phyloP scores from a whole-genome alignment of 495 filamentous ascomycete species.

The Penicillium mononematosum region DNA sequence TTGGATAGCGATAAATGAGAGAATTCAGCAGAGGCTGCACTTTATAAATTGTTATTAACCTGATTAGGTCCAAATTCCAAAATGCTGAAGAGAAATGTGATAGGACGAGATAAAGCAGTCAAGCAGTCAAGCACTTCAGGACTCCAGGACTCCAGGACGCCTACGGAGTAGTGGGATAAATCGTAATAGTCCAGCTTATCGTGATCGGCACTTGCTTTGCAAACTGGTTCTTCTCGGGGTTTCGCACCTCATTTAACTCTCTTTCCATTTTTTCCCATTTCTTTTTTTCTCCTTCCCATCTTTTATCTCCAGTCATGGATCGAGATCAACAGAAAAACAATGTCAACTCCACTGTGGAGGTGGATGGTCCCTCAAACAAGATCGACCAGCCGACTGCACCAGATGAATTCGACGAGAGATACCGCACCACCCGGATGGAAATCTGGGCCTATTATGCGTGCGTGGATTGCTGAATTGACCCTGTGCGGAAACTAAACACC shows the following conservation, averaged over 20 bases:
- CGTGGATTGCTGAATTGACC: constrained; percentile 21
- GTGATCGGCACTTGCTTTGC: constrained; percentile 22
- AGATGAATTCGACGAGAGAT: constrained; percentile 31
- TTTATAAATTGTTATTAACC: neutral
- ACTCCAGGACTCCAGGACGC: too few relatives aligned
- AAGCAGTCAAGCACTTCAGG: neutral
- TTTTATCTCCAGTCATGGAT: constrained; percentile 16
- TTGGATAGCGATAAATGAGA: too few relatives aligned
- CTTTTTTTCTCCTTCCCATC: neutral
- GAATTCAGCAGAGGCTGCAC: too few relatives aligned
- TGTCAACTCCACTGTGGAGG: constrained; percentile 20
- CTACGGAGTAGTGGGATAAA: too few relatives aligned
- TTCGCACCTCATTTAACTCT: constrained; percentile 6
- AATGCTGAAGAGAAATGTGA: constrained; percentile 5
- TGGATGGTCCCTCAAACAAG: constrained; percentile 17
- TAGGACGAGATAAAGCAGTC: neutral
- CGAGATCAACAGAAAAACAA: constrained; percentile 17
- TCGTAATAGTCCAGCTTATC: constrained; percentile 14
- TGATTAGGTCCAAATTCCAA: neutral
- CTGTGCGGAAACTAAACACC: constrained; percentile 21
- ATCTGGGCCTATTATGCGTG: constrained; percentile 65
- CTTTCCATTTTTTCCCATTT: neutral
- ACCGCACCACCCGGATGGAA: constrained; percentile 53
- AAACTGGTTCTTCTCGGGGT: constrained; percentile 20
- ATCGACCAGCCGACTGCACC: constrained; percentile 22